A percentile compares a stretch with the other conserved stretches of the same genome.
Conservation (phyloP, 208 protist genomes). For the Trypanosoma avium region DNA sequence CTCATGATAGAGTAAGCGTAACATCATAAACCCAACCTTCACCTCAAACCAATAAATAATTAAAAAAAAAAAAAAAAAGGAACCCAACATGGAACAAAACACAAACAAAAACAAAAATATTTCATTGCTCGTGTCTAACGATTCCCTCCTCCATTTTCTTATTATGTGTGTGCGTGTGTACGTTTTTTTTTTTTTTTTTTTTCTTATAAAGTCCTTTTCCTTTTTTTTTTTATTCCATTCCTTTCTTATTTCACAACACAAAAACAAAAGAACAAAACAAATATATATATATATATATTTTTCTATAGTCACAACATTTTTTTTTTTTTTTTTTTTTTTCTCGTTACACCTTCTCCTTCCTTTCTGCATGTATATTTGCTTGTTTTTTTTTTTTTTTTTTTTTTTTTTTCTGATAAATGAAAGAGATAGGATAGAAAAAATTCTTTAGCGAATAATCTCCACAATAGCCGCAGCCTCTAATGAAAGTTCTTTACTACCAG, state of each 20-base stretch:
- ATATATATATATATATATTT: too few species aligned
- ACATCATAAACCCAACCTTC: not conserved
- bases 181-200: too few species aligned
- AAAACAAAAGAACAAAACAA: too few species aligned
- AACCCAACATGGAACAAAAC: slow-evolving; percentile 2
- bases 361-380: not conserved
- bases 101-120: slow-evolving; percentile 19
- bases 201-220: not conserved
- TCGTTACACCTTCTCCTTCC: not conserved
- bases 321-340: not conserved
- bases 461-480: slow-evolving; percentile 15
- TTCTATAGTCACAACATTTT: not conserved
- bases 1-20: not conserved
- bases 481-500: slow-evolving; percentile 8
- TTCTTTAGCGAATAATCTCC: slow-evolving; percentile 15
- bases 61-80: slow-evolving; percentile 7
- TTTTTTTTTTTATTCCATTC: not conserved
- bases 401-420: too few species aligned
- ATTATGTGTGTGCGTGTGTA: slow-evolving; percentile 2
- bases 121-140: too few species aligned
- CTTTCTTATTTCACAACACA: too few species aligned
- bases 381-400: not conserved
- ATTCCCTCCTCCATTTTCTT: too few species aligned
- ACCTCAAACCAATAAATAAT: slow-evolving; percentile 3
- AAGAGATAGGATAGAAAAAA: too few species aligned